Evolutionary conservation across 352 stramenopile genomes (phyloP).

Genomic region (Phytopythium vexans): DNA sequence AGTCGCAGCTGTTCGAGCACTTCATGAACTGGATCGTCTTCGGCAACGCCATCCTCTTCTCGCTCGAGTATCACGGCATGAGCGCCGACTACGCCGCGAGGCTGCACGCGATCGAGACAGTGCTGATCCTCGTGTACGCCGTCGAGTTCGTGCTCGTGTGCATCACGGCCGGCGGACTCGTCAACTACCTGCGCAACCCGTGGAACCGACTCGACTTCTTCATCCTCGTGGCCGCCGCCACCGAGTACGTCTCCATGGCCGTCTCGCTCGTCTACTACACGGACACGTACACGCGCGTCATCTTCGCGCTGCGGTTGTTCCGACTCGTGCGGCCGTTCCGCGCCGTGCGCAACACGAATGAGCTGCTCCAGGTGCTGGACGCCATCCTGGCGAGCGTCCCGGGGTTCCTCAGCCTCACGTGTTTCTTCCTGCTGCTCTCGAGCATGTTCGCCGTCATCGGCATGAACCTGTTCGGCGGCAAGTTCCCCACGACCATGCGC

Average conservation of each 20-base stretch:
- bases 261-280: constrained; percentile 58
- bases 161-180: constrained; percentile 44
- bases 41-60: constrained; percentile 69
- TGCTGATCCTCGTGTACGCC: constrained; percentile 69
- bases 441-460: constrained; percentile 81
- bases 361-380: constrained; percentile 66
- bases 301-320: constrained; percentile 82
- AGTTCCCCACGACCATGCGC: constrained; percentile 62
- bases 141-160: constrained; percentile 68
- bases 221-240: constrained; percentile 51
- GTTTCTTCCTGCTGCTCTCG: constrained; percentile 63
- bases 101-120: constrained; percentile 61
- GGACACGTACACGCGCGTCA: constrained; percentile 60
- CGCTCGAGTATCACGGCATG: constrained; percentile 80
- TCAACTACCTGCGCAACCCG: constrained; percentile 69
- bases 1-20: constrained; percentile 67
- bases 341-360: constrained; percentile 72
- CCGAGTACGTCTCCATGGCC: constrained; percentile 67
- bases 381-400: constrained; percentile 65
- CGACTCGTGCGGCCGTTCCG: constrained; percentile 74
- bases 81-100: constrained; percentile 43
- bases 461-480: constrained; percentile 81
- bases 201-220: constrained; percentile 83
- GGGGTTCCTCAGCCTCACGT: constrained; percentile 58
- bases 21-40: constrained; percentile 79